A percentile compares a stretch with the other conserved stretches of the same genome.
Conservation (phyloP, 768 basidiomycete genomes). For the Suillus subaureus region DNA sequence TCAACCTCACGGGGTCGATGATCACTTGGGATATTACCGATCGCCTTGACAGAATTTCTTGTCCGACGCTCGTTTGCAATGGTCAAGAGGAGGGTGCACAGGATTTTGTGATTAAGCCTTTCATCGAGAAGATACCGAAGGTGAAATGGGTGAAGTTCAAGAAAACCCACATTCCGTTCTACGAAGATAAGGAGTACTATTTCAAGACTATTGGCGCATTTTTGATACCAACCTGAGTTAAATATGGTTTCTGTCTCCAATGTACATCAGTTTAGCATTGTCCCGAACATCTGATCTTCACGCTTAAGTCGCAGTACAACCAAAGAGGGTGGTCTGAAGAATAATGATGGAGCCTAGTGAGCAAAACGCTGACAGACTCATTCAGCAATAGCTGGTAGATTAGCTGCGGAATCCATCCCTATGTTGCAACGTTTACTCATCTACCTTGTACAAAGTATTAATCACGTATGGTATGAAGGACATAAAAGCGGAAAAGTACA, state of each 20-base stretch:
- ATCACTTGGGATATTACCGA: constrained; percentile 50
- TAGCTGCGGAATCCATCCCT: not conserved
- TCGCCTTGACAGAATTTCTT: constrained; percentile 40
- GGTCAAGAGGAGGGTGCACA: constrained; percentile 40
- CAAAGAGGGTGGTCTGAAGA: not conserved
- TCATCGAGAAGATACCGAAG: constrained; percentile 34
- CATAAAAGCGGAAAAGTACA: not conserved
- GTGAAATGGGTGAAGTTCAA: constrained; percentile 39
- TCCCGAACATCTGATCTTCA: not conserved
- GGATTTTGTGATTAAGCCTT: constrained; percentile 36
- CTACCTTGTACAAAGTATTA: constrained; percentile 1
- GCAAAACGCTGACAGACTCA: not conserved
- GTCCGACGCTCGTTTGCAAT: constrained; percentile 42
- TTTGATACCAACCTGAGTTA: constrained; percentile 3
- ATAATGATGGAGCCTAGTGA: not conserved
- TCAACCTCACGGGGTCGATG: constrained; percentile 41
- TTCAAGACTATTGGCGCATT: constrained; percentile 18
- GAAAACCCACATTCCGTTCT: constrained; percentile 25
- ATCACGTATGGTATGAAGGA: not conserved
- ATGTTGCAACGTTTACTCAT: not conserved
- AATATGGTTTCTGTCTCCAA: not conserved
- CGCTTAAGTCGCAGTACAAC: not conserved
- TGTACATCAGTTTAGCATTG: not conserved
- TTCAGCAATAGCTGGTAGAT: not conserved
- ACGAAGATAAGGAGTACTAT: constrained; percentile 22